Conservation (phyloP, 2,329 filamentous ascomycete species). For the Zymoseptoria pseudotritici region DNA sequence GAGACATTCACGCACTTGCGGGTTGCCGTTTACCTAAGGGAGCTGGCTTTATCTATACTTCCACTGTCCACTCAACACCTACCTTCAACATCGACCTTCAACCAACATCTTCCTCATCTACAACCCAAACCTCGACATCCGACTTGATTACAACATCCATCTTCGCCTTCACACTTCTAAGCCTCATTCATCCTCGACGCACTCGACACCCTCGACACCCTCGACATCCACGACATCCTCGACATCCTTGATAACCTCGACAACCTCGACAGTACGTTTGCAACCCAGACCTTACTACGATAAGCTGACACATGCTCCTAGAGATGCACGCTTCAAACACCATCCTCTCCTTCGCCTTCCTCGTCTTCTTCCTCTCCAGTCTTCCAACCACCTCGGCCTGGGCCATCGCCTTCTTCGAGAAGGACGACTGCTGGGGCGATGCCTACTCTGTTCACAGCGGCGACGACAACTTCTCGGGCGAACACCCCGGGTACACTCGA, state of each 20-base stretch:
- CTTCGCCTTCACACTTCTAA: too few relatives aligned
- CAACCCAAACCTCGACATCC: neutral
- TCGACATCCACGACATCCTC: too few relatives aligned
- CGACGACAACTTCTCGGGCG: neutral
- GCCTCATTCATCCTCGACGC: too few relatives aligned
- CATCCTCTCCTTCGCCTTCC: neutral
- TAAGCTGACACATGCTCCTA: neutral
- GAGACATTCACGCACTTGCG: neutral
- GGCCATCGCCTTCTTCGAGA: constrained; percentile 2
- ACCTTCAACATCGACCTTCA: neutral
- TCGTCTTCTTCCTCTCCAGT: neutral
- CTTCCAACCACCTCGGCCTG: neutral
- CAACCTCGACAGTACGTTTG: neutral
- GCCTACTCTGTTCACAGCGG: neutral
- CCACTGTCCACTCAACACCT: neutral
- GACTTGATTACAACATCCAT: neutral
- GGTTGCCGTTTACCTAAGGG: neutral
- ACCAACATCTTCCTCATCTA: neutral
- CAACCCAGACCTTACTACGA: neutral
- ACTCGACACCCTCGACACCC: neutral
- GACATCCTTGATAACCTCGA: neutral
- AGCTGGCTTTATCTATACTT: neutral
- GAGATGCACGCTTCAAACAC: neutral
- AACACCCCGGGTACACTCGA: neutral
- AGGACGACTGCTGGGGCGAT: neutral